Evolutionary conservation across 2,329 filamentous ascomycete species (phyloP), one percentile per base, ranked within the genome.

Genomic region (Chaetomiaceae sp.): DNA sequence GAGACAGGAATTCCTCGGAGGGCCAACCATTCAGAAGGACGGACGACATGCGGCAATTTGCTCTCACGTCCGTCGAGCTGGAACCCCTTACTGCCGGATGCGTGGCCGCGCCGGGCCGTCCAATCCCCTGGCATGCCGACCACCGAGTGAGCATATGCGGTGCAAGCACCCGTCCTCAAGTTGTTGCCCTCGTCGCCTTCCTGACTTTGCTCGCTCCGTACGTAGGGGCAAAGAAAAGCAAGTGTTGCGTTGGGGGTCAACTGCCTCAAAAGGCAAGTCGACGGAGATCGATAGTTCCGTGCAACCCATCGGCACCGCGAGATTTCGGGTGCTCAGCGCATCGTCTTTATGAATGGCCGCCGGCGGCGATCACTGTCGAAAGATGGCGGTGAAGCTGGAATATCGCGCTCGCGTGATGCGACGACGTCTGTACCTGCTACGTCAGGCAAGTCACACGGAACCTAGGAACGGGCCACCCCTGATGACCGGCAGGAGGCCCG

Each of bases 111-210:
- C 15, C 33, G 29, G 29, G 27, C 6, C 22, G 31, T 42, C 43
- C 31, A 44, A 45, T 48, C 48, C 25, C 31, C 17, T 44, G 39
- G 8, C 38, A 44, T 14, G 33, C 1, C 31, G 23, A 8, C 34
- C 9, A 40, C 36, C 22, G 20, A 43, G 14, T 23, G 36, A 15
- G 15, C 31, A n/a, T 9, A 15, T 15, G 11, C 20, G 33, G 36
- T 56, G 54, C 46, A 53, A 47, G 45, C 20, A 52, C 38, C 54
- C 54, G 54, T 25, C 6, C 6, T 29, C 23, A 22, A 50, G 6
- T 19, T 36, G 33, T 17, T n/a, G 36, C 29, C 45, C 36, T 47
- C 12, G 50, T 27, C 17, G 34, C 46, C 45, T 53, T 36, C 2
- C 38, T 22, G 31, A 19, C 11, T 15, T 33, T 12, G 19, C 6